These are phyloP conservation scores for Scheffersomyces titani DNA, from an alignment of 1,139 yeast genomes.

Conservation along the genomic window DNA sequence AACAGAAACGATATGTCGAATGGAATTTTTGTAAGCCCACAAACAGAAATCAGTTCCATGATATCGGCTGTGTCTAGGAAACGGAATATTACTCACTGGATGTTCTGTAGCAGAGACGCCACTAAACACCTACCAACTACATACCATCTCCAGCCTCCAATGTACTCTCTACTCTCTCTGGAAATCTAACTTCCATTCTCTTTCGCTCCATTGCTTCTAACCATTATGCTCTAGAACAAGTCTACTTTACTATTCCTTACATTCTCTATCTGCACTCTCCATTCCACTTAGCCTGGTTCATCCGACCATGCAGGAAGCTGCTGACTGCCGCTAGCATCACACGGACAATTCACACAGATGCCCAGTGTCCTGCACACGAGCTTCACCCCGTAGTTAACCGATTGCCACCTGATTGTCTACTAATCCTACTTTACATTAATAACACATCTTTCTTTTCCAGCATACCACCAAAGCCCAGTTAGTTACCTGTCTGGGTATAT, in stretches of 20 bases:
- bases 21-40: not conserved
- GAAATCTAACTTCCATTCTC: not conserved
- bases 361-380: not conserved
- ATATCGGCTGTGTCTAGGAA: not conserved
- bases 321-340: not conserved
- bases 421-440: not conserved
- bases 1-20: not conserved
- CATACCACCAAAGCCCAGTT: not conserved
- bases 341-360: not conserved
- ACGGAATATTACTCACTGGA: not conserved
- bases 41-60: not conserved
- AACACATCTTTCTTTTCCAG: not conserved
- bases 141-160: not conserved
- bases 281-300: not conserved
- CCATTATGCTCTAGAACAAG: not conserved
- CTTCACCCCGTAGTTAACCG: not conserved
- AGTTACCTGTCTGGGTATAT: not conserved
- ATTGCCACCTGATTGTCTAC: not conserved
- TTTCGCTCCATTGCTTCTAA: not conserved
- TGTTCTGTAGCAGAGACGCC: not conserved
- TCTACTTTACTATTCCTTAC: not conserved
- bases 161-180: not conserved
- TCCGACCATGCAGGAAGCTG: not conserved
- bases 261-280: not conserved
- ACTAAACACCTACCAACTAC: not conserved